Evolutionary conservation across 257 asterid genomes (phyloP), one percentile per base, ranked within the genome.

Genomic region (Nyctanthes arbortristis): DNA sequence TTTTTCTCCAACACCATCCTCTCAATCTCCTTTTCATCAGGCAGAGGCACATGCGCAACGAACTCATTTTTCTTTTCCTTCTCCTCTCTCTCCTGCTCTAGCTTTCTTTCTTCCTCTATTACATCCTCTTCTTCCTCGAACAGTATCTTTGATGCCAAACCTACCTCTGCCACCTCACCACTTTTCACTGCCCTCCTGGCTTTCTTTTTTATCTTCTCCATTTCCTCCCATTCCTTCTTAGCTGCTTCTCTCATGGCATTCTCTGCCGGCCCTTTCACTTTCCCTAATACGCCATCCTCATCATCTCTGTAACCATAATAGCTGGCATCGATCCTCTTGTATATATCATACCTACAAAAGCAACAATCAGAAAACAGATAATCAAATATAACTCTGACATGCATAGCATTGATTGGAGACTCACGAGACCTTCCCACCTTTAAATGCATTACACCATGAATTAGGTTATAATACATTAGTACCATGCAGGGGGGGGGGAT

Each of bases 241-340:
- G 97, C 89, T 16, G 85, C 82, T 70, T 88, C 85, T 82, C 96
- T 82, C 91, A 90, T 87, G 73, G 57, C 82, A 74, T 78, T 43
- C 87, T 88, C 91, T 12, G 97, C 92, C 34, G 95, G 92, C 31
- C 88, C 92, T 87, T 93, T 97, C 63, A 93, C 66, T 77, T 84
- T 90, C 72, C 77, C 87, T 52, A 93, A 68, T 72, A 93, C 81
- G 37, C 97, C 98, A 73, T 90, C 97, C 84, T 93, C 98, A 22
- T 93, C 98, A 78, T 93, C 98, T 67, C 98, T 80, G 73, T 90
- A 90, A 30, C 98, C 98, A 20, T 90, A 93, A 78, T 93, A 93
- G 75, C 97, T 93, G 4, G 98, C 96, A 72, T 88, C 98, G 24
- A 93, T 93, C 80, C 98, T 84, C 78, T 78, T 93, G 78, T 93